Conservation (phyloP, 2,329 filamentous ascomycete species). For the Cryphonectria parasitica region DNA sequence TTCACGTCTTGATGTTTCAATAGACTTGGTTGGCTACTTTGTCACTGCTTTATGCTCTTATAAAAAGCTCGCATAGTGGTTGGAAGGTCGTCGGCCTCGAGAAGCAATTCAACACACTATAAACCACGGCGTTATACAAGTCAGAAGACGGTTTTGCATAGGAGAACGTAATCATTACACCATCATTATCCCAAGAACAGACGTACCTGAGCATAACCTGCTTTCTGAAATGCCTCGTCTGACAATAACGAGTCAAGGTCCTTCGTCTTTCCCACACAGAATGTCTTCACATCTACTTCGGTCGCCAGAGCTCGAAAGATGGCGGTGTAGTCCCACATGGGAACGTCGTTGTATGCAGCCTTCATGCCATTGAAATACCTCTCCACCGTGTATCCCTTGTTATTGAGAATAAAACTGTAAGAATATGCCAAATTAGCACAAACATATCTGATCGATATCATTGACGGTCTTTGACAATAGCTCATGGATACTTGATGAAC, state of each 20-base stretch:
- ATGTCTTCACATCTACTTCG: not conserved
- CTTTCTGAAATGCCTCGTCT: not conserved
- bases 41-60: not conserved
- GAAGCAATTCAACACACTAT: not conserved
- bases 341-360: slow-evolving; percentile 29
- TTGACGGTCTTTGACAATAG: too few relatives aligned
- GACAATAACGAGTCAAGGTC: not conserved
- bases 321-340: slow-evolving; percentile 29
- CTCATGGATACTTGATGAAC: too few relatives aligned
- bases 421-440: not conserved
- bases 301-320: not conserved
- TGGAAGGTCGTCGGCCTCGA: not conserved
- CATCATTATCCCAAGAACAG: not conserved
- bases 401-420: slow-evolving; percentile 27
- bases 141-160: not conserved
- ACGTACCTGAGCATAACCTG: not conserved
- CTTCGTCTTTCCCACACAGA: not conserved
- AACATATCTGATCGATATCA: too few relatives aligned
- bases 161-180: not conserved
- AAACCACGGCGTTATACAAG: not conserved
- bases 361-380: slow-evolving; percentile 30
- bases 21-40: not conserved
- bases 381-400: slow-evolving; percentile 32
- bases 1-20: not conserved
- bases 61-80: not conserved